Evolutionary conservation across 495 filamentous ascomycete species (phyloP), one percentile per base, ranked within the genome.

Genomic region (Symbiotaphrina buchneri): DNA sequence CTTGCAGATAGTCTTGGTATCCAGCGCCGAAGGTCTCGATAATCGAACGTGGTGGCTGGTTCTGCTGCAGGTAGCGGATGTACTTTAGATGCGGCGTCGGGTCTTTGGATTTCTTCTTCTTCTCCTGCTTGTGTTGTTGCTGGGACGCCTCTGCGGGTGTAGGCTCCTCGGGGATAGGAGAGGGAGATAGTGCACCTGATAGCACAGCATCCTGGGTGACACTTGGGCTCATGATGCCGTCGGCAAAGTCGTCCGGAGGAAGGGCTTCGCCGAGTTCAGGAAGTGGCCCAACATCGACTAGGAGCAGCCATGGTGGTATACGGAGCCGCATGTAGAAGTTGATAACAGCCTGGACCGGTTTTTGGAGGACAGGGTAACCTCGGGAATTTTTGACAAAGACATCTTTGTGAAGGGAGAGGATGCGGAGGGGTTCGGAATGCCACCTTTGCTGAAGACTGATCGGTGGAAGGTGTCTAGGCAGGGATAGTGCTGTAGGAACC

Each of bases 1-100:
- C 78, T 47, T 99, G 87, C 1, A 95, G 58, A 52, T 87, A 95
- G 46, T 99, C 87, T 39, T 99, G 90, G 42, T 79, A 85, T 5
- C 76, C 78, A 7, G 61, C 54, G 6, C 74, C 72, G 47, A 80
- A 80, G 28, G 60, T 54, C 47, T 83, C 77, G 21, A 83, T 59
- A 4, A 52, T 50, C 4, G 47, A 63, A 39, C 46, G 60, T 36
- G 71, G 50, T 6, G 78, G 74, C 42, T 94, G 85, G 23, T 77
- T 71, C 25, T 71, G 64, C 47, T 93, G 84, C 6, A 95, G 56
- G 45, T 92, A 67, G 26, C 71, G 63, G 21, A 99, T 55, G 46
- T 95, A 95, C 2, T 63, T 66, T 11, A 92, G 59, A 48, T 91
- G 76, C 5, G 65, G 61, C 0, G 64, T 65, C 0, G 61, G 60